Evolutionary conservation across 164 flowering plant species (phyloP), one percentile per base, ranked within the genome.

Genomic region (Vitis rupestris): DNA sequence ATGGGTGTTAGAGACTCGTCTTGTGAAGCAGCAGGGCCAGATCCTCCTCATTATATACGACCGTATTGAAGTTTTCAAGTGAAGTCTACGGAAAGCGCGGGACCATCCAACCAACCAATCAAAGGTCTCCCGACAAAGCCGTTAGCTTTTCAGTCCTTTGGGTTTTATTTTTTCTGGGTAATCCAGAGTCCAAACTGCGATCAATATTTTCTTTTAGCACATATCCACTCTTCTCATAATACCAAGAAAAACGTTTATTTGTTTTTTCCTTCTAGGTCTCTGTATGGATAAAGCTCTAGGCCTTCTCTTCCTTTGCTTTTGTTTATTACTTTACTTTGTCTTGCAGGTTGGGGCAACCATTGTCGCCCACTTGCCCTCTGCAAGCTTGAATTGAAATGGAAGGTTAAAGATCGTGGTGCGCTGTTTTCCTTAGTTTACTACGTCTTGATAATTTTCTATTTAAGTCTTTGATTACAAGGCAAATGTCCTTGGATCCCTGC

Each of bases 41-140:
- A 74, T 8, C 76, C 74, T 75, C 79, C 80, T 68, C 90, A 84
- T 86, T 81, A 74, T 79, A 80, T 76, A 74, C 49, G 19, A 11
- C 37, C 55, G 15, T 30, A 23, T 13, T 10, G 31, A 69, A 71
- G 50, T 27, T 63, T 73, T 66, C 74, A 76, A 82, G 84, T 81
- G 78, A 79, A 79, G 66, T 74, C 69, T 68, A 86, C 75, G 83
- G 80, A 79, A 84, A 70, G 79, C 72, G 75, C 81, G 86, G 84
- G 83, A 48, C 76, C 77, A 65, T 57, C 68, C 27, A 10, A 17
- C 66, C 65, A 53, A 51, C 77, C 70, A 63, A 65, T 56, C 59
- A 63, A 72, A 72, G 15, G 37, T 66, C 27, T 64, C 59, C 16
- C 15, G 2, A 63, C 48, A 23, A 13, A 50, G 53, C 54, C 12